A percentile compares a stretch with the other conserved stretches of the same genome.
Conservation (phyloP, 306 rosid genomes). For the Delonix regia region DNA sequence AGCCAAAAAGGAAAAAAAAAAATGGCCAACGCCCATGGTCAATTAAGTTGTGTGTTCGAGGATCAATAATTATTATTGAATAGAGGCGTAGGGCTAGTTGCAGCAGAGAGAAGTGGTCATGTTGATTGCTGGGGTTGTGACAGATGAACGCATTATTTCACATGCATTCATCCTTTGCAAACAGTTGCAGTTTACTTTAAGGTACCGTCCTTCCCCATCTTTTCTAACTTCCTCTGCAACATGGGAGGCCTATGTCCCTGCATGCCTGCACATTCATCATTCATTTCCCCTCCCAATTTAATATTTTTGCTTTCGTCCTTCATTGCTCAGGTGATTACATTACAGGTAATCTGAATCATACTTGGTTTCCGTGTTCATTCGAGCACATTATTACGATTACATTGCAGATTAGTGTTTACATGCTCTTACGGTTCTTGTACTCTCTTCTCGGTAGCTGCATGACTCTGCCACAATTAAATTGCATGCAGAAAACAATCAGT, state of each 20-base stretch:
- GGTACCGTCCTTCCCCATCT: constrained; percentile 26
- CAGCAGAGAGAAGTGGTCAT: neutral
- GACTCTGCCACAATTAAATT: neutral
- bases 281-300: neutral
- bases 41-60: neutral
- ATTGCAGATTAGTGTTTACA: neutral
- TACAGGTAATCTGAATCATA: neutral
- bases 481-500: neutral
- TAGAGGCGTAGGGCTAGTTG: constrained; percentile 12
- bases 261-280: too few species aligned
- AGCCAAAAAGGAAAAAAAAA: neutral
- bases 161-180: constrained; percentile 23
- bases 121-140: constrained; percentile 32
- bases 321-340: neutral
- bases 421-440: neutral
- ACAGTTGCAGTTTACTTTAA: neutral
- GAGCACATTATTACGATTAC: neutral
- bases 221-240: constrained; percentile 16
- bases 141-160: constrained; percentile 36
- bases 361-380: neutral
- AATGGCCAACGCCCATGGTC: neutral
- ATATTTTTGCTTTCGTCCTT: neutral
- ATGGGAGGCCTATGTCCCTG: neutral
- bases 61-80: constrained; percentile 18
- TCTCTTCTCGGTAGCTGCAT: neutral